phyloP scores from a whole-genome alignment of 768 basidiomycete genomes.

The Kondoa malvinella region DNA sequence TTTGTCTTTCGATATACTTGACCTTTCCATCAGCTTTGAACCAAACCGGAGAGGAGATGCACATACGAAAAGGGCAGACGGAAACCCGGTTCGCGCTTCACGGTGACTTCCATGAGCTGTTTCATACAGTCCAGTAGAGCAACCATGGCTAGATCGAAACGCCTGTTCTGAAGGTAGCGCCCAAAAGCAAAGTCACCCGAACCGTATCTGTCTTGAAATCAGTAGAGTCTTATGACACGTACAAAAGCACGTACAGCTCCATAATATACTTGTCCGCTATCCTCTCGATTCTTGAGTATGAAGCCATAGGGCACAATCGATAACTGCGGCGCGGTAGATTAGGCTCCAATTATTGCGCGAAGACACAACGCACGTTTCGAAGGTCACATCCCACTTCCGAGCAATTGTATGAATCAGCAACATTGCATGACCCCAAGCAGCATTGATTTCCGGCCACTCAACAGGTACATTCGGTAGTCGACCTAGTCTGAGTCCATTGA shows the following conservation, averaged over 20 bases:
- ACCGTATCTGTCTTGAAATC: constrained; percentile 40
- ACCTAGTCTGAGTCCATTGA: constrained; percentile 83
- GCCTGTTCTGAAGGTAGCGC: constrained; percentile 75
- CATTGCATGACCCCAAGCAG: constrained; percentile 94
- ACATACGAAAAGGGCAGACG: constrained; percentile 63
- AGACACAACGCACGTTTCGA: constrained; percentile 49
- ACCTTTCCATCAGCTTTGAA: too few relatives aligned
- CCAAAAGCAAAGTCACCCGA: constrained; percentile 82
- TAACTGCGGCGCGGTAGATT: constrained; percentile 41
- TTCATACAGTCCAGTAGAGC: constrained; percentile 87
- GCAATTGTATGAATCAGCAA: constrained; percentile 79
- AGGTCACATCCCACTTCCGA: constrained; percentile 72
- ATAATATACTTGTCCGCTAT: constrained; percentile 37
- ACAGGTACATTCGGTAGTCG: constrained; percentile 45
- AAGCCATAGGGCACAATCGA: constrained; percentile 80
- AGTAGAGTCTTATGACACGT: not conserved
- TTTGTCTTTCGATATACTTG: constrained; percentile 79
- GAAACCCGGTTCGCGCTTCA: constrained; percentile 58
- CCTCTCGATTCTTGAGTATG: constrained; percentile 72
- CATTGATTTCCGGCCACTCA: constrained; percentile 97
- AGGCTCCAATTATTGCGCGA: constrained; percentile 9
- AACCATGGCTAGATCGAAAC: constrained; percentile 92
- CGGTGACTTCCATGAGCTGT: constrained; percentile 74
- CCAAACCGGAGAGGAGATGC: too few relatives aligned
- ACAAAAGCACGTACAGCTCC: constrained; percentile 43